Evolutionary conservation across 306 rosid genomes (phyloP).

Genomic region (Macrotyloma uniflorum): DNA sequence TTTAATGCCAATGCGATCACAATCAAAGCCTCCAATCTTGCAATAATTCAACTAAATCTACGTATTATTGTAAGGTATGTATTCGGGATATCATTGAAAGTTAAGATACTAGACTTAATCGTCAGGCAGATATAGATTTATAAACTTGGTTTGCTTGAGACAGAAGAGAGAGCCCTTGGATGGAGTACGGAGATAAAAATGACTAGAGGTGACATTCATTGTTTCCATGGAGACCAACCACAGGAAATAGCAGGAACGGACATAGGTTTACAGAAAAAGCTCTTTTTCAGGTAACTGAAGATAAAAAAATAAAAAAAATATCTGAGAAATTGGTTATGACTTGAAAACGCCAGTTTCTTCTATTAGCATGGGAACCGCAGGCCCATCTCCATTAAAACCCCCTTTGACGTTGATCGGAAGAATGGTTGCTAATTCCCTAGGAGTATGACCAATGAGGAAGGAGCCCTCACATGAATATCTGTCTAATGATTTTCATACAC

Average conservation of each 20-base stretch:
- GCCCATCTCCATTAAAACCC: neutral
- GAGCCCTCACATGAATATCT: neutral
- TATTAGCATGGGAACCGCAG: neutral
- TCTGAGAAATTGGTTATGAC: neutral
- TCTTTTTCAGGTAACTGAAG: neutral
- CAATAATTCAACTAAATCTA: slow-evolving; percentile 6
- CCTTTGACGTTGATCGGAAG: neutral
- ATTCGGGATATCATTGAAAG: neutral
- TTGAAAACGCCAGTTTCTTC: neutral
- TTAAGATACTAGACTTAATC: neutral
- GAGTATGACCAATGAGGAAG: neutral
- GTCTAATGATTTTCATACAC: neutral
- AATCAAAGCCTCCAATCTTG: neutral
- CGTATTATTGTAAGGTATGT: neutral
- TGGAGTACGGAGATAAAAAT: neutral
- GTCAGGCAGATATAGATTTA: neutral
- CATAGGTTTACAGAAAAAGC: neutral
- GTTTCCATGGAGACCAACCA: neutral
- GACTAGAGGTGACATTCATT: neutral
- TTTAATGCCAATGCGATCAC: neutral
- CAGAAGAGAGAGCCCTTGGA: neutral
- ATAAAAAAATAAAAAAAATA: neutral
- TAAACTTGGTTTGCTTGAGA: neutral
- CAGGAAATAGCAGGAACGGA: neutral
- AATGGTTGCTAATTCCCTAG: neutral